These are phyloP conservation scores for Dipteronia dyeriana DNA, from an alignment of 345 rosid genomes.

Conservation along the genomic window DNA sequence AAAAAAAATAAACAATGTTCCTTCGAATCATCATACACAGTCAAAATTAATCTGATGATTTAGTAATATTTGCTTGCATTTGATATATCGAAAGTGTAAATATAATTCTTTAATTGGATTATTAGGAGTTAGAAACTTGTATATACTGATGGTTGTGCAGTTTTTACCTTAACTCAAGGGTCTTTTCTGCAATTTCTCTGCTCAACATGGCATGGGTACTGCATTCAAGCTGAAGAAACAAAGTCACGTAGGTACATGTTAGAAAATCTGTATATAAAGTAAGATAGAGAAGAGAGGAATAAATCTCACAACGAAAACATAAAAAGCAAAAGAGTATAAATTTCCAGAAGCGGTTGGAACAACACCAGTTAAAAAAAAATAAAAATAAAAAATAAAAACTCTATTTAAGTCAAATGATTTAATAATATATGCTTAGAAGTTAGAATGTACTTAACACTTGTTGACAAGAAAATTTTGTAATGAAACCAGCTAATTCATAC, in stretches of 20 bases:
- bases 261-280: too few relatives aligned
- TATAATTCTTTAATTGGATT: not conserved
- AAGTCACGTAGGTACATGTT: too few relatives aligned
- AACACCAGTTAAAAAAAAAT: too few relatives aligned
- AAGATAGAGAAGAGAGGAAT: too few relatives aligned
- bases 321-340: too few relatives aligned
- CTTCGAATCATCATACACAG: not conserved
- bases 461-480: not conserved
- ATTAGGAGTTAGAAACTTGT: not conserved
- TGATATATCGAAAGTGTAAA: not conserved
- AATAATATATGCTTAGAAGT: not conserved
- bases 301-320: too few relatives aligned
- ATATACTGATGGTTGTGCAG: too few relatives aligned
- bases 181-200: conserved; percentile 40
- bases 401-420: too few relatives aligned
- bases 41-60: not conserved
- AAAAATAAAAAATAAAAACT: too few relatives aligned
- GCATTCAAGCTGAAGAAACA: conserved; percentile 31
- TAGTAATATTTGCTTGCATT: not conserved
- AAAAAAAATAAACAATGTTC: too few relatives aligned
- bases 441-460: not conserved
- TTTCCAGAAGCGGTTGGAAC: too few relatives aligned
- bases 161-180: conserved; percentile 41
- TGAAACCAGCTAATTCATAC: too few relatives aligned
- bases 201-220: conserved; percentile 20